Percentiles rank a stretch among this genome's conserved stretches.
phyloP scores from a whole-genome alignment of 73 alveolate species.

The Blepharisma stoltei region DNA sequence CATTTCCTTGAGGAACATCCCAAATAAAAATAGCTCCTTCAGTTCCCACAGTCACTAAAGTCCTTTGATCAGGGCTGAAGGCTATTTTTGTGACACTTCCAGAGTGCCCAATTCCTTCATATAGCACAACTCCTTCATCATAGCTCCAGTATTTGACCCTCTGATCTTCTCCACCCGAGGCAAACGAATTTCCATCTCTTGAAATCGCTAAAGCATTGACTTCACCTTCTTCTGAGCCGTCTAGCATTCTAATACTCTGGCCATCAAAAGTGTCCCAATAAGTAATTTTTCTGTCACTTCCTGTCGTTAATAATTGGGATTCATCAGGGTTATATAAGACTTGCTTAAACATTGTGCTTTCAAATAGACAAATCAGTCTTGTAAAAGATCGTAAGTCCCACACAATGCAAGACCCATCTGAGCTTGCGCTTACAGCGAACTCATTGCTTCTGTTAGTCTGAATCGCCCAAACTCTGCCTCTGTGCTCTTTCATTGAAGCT shows the following conservation, averaged over 20 bases:
- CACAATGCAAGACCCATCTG: conserved; percentile 98
- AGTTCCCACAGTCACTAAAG: conserved; percentile 78
- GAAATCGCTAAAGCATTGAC: conserved; percentile 97
- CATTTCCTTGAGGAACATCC: conserved; percentile 86
- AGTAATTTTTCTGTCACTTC: conserved; percentile 91
- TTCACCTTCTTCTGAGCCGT: conserved; percentile 98
- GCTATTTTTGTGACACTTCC: conserved; percentile 79
- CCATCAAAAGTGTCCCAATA: conserved; percentile 98
- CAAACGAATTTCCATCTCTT: conserved; percentile 94
- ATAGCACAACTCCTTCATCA: conserved; percentile 78
- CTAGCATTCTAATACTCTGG: conserved; percentile 94
- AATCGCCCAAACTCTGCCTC: conserved; percentile 93
- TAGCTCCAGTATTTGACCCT: conserved; percentile 95
- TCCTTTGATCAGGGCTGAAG: conserved; percentile 82
- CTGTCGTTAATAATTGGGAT: conserved; percentile 94
- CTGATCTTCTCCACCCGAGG: conserved; percentile 98
- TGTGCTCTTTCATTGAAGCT: conserved; percentile 93
- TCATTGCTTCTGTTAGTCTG: conserved; percentile 71
- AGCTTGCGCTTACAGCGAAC: conserved; percentile 95
- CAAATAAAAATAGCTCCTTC: conserved; percentile 98
- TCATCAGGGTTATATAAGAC: conserved; percentile 98
- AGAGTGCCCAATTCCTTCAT: conserved; percentile 91
- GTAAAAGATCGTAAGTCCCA: conserved; percentile 94
- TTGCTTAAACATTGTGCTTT: conserved; percentile 97
- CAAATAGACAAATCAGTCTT: conserved; percentile 94